Conservation (phyloP, 441 rosid genomes). For the Mallotus repandus region DNA sequence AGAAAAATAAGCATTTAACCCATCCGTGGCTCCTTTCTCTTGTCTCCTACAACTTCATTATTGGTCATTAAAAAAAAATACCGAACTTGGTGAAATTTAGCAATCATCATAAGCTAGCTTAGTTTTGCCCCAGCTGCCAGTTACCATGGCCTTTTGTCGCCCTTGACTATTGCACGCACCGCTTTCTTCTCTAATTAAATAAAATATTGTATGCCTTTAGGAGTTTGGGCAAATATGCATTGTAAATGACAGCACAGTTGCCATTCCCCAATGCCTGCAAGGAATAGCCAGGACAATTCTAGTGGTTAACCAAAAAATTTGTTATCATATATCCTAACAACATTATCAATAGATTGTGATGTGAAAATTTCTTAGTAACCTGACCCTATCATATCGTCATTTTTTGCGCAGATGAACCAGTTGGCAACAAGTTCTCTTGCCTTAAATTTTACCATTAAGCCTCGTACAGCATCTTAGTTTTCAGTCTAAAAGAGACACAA, state of each 20-base stretch:
- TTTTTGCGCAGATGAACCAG: not conserved
- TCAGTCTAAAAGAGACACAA: constrained; percentile 19
- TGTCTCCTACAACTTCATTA: constrained; percentile 38
- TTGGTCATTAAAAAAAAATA: not conserved
- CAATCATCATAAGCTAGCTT: constrained; percentile 7
- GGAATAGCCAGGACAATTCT: not conserved
- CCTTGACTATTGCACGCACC: constrained; percentile 27
- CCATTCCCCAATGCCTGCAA: not conserved
- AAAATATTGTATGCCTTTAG: not conserved
- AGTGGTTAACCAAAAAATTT: not conserved
- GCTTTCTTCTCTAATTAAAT: constrained; percentile 1
- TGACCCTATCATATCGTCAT: no score
- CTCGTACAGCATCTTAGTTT: constrained; percentile 5
- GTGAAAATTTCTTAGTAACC: not conserved
- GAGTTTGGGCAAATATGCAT: not conserved
- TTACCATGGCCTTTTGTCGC: constrained; percentile 39
- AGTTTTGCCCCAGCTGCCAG: constrained; percentile 12
- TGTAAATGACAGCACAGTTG: not conserved
- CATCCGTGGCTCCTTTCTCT: constrained; percentile 42
- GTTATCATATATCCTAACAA: constrained; percentile 9
- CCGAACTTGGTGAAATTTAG: constrained; percentile 6
- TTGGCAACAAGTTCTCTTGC: not conserved
- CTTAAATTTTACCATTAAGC: not conserved
- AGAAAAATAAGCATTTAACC: constrained; percentile 26
- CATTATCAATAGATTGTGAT: not conserved